Conservation (phyloP, 2,329 filamentous ascomycete genomes). For the Aspergillus sp. region DNA sequence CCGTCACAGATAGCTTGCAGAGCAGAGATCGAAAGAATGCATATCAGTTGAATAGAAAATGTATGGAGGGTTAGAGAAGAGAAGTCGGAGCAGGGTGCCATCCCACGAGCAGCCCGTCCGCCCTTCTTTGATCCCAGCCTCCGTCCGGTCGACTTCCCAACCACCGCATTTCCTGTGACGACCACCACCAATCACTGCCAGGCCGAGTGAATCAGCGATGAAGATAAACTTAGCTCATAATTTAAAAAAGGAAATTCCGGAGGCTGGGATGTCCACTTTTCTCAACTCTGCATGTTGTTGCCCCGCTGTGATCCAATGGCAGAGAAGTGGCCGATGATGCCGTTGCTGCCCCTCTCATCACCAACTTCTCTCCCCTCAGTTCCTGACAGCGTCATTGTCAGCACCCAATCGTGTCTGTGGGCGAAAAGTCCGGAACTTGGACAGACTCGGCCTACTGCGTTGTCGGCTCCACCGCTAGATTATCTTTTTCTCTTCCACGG, state of each 20-base stretch:
- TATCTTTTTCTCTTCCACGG: not conserved
- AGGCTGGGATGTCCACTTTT: constrained; percentile 8
- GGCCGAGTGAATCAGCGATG: constrained; percentile 4
- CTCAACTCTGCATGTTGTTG: not conserved
- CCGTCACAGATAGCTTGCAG: not conserved
- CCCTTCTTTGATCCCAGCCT: constrained; percentile 32
- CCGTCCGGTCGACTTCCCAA: constrained; percentile 31
- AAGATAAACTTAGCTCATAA: constrained; percentile 2
- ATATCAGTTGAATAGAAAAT: not conserved
- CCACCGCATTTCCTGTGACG: constrained; percentile 36
- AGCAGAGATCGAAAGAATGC: not conserved
- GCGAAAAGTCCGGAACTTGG: not conserved
- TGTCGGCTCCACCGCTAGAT: constrained; percentile 1
- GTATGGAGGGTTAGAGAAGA: constrained; percentile 6
- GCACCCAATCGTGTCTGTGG: not conserved
- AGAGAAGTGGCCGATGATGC: not conserved
- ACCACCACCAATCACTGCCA: constrained; percentile 16
- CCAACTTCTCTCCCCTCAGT: not conserved
- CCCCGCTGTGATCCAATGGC: not conserved
- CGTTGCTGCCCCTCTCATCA: constrained; percentile 3
- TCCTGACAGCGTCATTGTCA: constrained; percentile 9
- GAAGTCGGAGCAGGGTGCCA: not conserved
- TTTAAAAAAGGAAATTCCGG: constrained; percentile 9
- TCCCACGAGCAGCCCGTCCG: not conserved
- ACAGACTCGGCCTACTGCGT: not conserved